Evolutionary conservation across 2,329 filamentous ascomycete species (phyloP).

Genomic region (Claviceps digitariae): DNA sequence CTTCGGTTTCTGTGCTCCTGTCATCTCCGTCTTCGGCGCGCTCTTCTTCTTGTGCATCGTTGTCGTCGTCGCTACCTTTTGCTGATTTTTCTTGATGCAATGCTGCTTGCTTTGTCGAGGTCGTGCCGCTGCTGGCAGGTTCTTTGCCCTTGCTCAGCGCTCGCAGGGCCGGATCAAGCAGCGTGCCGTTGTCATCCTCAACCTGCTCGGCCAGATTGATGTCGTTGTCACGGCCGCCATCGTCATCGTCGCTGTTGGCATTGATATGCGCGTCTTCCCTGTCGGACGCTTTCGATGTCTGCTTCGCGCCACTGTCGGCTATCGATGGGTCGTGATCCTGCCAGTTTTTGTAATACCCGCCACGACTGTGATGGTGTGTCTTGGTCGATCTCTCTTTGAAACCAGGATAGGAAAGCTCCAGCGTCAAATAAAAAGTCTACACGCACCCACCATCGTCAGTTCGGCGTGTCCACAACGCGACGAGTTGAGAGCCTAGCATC

Average conservation of each 20-base stretch:
- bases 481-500: neutral
- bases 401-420: constrained; percentile 49
- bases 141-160: constrained; percentile 6
- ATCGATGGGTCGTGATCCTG: constrained; percentile 14
- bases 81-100: neutral
- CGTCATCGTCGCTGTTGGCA: constrained; percentile 12
- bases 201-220: constrained; percentile 1
- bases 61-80: neutral
- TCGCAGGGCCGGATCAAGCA: constrained; percentile 5
- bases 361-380: constrained; percentile 24
- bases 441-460: neutral
- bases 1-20: constrained; percentile 11
- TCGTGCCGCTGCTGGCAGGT: constrained; percentile 4
- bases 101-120: constrained; percentile 1
- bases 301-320: constrained; percentile 16
- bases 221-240: constrained; percentile 1
- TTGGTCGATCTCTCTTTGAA: constrained; percentile 34
- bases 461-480: neutral
- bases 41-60: constrained; percentile 3
- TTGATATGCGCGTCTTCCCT: constrained; percentile 17
- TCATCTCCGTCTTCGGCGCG: constrained; percentile 1
- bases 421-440: constrained; percentile 50
- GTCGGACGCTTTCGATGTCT: constrained; percentile 15
- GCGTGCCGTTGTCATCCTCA: constrained; percentile 2
- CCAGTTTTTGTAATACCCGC: constrained; percentile 34